Conservation (phyloP, 345 rosid species). For the Clarkia xantiana region DNA sequence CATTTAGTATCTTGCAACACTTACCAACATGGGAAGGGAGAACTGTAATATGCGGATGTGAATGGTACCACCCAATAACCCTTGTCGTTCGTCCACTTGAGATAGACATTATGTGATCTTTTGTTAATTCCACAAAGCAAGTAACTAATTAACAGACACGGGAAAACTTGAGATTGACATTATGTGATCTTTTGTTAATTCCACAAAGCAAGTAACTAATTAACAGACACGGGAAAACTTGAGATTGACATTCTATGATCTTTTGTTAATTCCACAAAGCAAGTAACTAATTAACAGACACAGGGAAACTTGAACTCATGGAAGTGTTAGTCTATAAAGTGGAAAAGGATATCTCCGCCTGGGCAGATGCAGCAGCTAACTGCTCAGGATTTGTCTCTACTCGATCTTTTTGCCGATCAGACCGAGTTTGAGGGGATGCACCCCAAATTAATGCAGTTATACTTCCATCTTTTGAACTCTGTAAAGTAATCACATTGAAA, state of each 20-base stretch:
- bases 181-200: constrained; percentile 43
- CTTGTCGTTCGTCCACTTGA: constrained; percentile 76
- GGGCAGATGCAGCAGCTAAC: constrained; percentile 97
- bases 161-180: constrained; percentile 63
- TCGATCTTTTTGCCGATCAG: constrained; percentile 90
- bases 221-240: too few species aligned
- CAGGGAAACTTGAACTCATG: neutral
- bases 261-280: constrained; percentile 14
- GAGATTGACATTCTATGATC: constrained; percentile 70
- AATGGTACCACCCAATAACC: constrained; percentile 99
- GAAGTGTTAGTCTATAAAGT: neutral
- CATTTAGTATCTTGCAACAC: constrained; percentile 8
- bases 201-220: neutral
- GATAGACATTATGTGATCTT: constrained; percentile 64
- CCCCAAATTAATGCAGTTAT: constrained; percentile 91
- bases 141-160: too few species aligned
- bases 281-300: too few species aligned
- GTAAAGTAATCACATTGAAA: constrained; percentile 16
- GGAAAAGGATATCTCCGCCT: constrained; percentile 91
- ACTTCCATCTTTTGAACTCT: constrained; percentile 61
- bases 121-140: constrained; percentile 13
- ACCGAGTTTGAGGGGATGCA: constrained; percentile 90
- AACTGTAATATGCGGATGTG: constrained; percentile 96
- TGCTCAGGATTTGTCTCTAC: constrained; percentile 98
- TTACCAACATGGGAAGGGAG: constrained; percentile 97